Conservation (phyloP, 163 green algal species). For the Scenedesmus sp. region DNA sequence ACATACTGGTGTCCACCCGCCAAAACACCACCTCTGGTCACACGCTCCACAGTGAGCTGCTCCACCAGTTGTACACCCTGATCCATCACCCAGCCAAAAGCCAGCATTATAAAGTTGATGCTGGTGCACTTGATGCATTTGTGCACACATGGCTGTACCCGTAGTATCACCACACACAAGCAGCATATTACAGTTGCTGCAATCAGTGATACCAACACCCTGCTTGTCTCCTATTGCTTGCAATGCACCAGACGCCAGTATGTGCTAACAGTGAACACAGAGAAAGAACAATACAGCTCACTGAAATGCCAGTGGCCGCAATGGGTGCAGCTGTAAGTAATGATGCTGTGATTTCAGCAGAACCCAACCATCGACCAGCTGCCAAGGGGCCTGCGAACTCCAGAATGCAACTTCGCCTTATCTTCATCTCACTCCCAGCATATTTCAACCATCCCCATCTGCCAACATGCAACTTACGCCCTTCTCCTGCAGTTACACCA, state of each 20-base stretch:
- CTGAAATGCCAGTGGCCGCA: neutral
- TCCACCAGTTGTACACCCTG: neutral
- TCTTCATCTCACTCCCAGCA: too few species aligned
- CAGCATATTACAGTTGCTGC: neutral
- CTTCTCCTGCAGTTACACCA: too few species aligned
- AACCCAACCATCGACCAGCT: conserved; percentile 11
- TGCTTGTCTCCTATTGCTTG: neutral
- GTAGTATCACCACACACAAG: neutral
- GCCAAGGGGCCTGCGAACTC: neutral
- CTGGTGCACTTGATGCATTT: neutral
- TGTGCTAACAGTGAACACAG: neutral
- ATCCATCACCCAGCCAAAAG: neutral
- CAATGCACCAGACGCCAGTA: neutral
- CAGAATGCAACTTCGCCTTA: too few species aligned
- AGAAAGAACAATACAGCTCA: conserved; percentile 2
- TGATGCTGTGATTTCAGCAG: neutral
- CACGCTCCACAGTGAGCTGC: neutral
- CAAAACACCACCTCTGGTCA: neutral
- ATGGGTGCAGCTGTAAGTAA: neutral
- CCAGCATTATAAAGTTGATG: neutral
- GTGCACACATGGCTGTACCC: neutral
- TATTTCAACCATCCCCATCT: too few species aligned
- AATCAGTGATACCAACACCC: too few species aligned
- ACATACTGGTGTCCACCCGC: neutral
- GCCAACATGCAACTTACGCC: too few species aligned